Conservation (phyloP, 192 early-diverging fungal species). For the Mortierella hygrophila region DNA sequence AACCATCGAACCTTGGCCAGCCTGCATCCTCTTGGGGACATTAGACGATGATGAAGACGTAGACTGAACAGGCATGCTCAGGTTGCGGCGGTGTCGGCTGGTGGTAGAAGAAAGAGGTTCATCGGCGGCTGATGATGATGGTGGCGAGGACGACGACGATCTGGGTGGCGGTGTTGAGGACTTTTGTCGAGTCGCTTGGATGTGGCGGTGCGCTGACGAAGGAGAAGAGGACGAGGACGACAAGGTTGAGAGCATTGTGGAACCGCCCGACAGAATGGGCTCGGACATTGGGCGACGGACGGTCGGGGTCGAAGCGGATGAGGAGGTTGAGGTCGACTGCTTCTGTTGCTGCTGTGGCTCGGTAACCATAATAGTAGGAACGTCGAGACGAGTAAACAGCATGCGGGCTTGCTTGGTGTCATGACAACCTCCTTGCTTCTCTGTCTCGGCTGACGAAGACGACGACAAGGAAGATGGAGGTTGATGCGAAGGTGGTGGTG, state of each 20-base stretch:
- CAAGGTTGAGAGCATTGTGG: neutral
- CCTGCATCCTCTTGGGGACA: neutral
- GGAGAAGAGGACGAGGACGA: neutral
- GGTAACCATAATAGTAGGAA: neutral
- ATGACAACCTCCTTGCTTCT: neutral
- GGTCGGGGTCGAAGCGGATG: neutral
- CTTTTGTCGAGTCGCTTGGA: neutral
- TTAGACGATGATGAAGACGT: slow-evolving; percentile 5
- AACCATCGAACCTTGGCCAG: neutral
- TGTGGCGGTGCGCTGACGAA: neutral
- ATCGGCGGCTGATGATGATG: neutral
- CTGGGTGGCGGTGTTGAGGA: neutral
- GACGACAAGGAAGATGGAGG: neutral
- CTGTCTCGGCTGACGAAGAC: neutral
- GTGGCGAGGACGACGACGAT: neutral
- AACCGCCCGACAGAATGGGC: neutral
- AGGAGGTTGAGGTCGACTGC: neutral
- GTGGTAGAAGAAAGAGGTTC: neutral
- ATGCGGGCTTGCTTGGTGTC: neutral
- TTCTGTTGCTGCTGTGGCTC: neutral
- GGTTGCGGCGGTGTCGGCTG: slow-evolving; percentile 12
- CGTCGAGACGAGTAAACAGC: neutral
- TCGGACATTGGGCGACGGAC: neutral
- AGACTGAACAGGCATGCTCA: slow-evolving; percentile 15
- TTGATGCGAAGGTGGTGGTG: neutral